Percentiles rank a stretch among this genome's conserved stretches.
Evolutionary conservation across 306 rosid species (phyloP).

Genomic region (Cicer chorassanicum): DNA sequence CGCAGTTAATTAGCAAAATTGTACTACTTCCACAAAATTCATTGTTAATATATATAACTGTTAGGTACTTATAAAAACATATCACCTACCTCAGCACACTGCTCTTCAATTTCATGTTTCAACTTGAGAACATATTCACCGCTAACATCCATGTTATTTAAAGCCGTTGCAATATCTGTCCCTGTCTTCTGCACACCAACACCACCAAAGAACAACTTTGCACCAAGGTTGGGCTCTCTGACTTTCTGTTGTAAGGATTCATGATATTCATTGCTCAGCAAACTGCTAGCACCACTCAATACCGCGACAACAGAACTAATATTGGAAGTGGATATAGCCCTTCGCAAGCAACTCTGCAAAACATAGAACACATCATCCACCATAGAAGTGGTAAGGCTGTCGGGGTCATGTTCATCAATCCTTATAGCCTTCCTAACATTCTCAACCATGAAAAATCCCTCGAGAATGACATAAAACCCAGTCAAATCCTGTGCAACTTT

Average conservation of each 20-base stretch:
- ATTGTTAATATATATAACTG: conserved; percentile 2
- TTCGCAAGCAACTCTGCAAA: conserved; percentile 84
- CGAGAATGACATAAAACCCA: conserved; percentile 86
- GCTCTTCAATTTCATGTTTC: conserved; percentile 91
- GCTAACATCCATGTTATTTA: conserved; percentile 90
- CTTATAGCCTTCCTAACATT: conserved; percentile 88
- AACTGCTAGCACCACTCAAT: conserved; percentile 85
- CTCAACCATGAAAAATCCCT: conserved; percentile 98
- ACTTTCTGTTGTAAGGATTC: conserved; percentile 85
- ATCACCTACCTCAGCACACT: conserved; percentile 79
- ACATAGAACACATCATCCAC: conserved; percentile 97
- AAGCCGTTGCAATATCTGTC: conserved; percentile 82
- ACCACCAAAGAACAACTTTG: conserved; percentile 90
- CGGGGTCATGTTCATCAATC: conserved; percentile 86
- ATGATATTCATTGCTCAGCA: conserved; percentile 81
- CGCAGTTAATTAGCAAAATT: conserved; percentile 17
- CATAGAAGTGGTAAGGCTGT: conserved; percentile 93
- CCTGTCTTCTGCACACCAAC: conserved; percentile 89
- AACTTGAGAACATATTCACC: conserved; percentile 89
- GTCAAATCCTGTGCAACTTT: conserved; percentile 87
- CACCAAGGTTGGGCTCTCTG: conserved; percentile 94
- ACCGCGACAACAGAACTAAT: conserved; percentile 89
- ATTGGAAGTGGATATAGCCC: conserved; percentile 87
- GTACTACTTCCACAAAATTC: conserved; percentile 14
- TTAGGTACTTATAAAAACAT: conserved; percentile 32